Evolutionary conservation across 495 filamentous ascomycete genomes (phyloP).

Genomic region (Talaromyces proteolyticus): DNA sequence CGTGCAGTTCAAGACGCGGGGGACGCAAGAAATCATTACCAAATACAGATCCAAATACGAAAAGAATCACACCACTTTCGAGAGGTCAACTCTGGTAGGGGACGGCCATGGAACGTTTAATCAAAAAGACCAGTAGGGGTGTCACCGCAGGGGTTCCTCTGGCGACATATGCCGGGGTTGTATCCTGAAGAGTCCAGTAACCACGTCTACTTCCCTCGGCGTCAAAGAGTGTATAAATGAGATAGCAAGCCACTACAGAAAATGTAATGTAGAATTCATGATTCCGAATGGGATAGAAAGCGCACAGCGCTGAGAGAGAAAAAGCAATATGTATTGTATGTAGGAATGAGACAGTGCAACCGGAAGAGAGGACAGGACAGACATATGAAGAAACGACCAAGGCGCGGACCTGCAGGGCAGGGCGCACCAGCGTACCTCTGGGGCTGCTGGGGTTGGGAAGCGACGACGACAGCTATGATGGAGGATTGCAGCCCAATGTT

Average conservation of each 20-base stretch:
- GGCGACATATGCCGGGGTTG: too few relatives aligned
- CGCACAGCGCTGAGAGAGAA: too few relatives aligned
- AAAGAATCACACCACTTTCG: neutral
- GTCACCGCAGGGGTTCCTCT: too few relatives aligned
- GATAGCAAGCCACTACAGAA: neutral
- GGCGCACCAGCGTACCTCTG: neutral
- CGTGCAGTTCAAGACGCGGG: conserved; percentile 3
- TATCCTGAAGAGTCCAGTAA: too few relatives aligned
- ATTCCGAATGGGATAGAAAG: neutral
- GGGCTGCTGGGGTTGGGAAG: neutral
- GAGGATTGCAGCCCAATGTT: conserved; percentile 11
- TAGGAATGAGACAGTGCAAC: neutral
- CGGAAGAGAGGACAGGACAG: neutral
- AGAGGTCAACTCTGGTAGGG: neutral
- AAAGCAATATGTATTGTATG: too few relatives aligned
- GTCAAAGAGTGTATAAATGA: too few relatives aligned
- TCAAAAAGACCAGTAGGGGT: neutral
- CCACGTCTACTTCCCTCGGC: too few relatives aligned
- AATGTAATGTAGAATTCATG: neutral
- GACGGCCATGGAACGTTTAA: neutral
- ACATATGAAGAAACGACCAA: neutral
- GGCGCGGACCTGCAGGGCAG: neutral
- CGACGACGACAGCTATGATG: neutral
- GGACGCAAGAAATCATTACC: neutral
- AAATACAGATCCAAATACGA: neutral